Conservation (phyloP, 352 stramenopile genomes). For the Globisporangium solare region DNA sequence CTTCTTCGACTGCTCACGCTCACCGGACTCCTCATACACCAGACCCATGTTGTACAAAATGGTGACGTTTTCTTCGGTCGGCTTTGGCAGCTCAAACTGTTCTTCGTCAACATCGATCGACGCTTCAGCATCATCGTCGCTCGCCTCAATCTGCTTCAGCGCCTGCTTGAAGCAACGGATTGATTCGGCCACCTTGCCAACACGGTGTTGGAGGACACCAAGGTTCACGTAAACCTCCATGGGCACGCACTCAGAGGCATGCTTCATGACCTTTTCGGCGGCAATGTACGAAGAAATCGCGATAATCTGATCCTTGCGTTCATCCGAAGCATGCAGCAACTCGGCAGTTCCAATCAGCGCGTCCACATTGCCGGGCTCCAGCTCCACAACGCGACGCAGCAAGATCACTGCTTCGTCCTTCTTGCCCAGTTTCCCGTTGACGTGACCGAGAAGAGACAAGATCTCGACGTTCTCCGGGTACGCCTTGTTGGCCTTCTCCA, state of each 20-base stretch:
- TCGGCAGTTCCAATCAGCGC: slow-evolving; percentile 80
- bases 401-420: slow-evolving; percentile 76
- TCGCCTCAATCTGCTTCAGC: slow-evolving; percentile 46
- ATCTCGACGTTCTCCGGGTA: slow-evolving; percentile 87
- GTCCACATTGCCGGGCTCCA: slow-evolving; percentile 84
- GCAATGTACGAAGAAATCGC: slow-evolving; percentile 89
- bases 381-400: slow-evolving; percentile 77
- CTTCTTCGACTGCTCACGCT: slow-evolving; percentile 86
- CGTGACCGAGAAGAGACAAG: slow-evolving; percentile 70
- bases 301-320: slow-evolving; percentile 86
- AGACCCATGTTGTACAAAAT: slow-evolving; percentile 96
- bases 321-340: slow-evolving; percentile 66
- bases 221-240: slow-evolving; percentile 86
- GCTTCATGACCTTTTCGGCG: slow-evolving; percentile 84
- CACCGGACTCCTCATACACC: slow-evolving; percentile 91
- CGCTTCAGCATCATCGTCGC: slow-evolving; percentile 29
- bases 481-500: slow-evolving; percentile 88
- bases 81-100: slow-evolving; percentile 32
- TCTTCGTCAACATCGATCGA: slow-evolving; percentile 23
- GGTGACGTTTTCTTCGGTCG: slow-evolving; percentile 83
- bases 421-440: slow-evolving; percentile 80
- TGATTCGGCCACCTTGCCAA: slow-evolving; percentile 87
- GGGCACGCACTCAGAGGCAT: slow-evolving; percentile 69
- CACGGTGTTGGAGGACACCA: slow-evolving; percentile 76
- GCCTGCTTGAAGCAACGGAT: slow-evolving; percentile 89